Base-by-base conservation (phyloP, 306 rosid species). In the Vachellia pachyceras region DNA sequence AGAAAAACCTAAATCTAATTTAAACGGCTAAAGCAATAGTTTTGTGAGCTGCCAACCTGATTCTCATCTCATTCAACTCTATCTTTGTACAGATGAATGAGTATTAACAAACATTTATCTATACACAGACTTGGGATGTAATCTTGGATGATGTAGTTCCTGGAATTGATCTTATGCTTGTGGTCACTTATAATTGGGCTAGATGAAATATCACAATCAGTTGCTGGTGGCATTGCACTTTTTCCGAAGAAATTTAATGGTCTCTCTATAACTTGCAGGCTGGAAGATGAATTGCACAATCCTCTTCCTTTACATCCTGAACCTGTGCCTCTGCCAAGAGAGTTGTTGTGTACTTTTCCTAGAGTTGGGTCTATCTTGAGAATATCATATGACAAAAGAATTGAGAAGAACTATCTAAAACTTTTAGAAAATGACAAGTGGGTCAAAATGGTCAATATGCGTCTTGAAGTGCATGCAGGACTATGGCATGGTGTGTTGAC, bases 401-500 rank as follows among this genome's bases (percentile, higher is more conserved):
- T 89, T 69, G 82, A 82, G 81, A 74, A 69, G 66, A 67, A 52
- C 60, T 18, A 72, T 66, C 76, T 89, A 33, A 46, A 18, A 69
- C 60, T 73, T 79, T 85, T 87, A 68, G 58, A 68, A 3, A 23
- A 55, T 61, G 93, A 84, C 17, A 75, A 84, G 75, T 95, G 98
- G 99, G 72, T 87, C 35, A 90, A 90, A 64, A 37, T 91, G 79
- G 36, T 84, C 69, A 84, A 91, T 52, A 7, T 95, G 65, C 52
- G 12, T 9, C 85, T 89, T 29, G 86, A 87, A 76, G 87, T 88
- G 76, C 69, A 61, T 39, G 84, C 72, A 46, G 94, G 99, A 78
- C 75, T 87, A 10, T 93, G 92, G 92, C 69, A n/a, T 69, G 90
- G 89, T 40, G 68, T 85, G n/a, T 71, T 93, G 76, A 88, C 86